Base-by-base conservation (phyloP, 345 rosid species). In the Isatis tinctoria region DNA sequence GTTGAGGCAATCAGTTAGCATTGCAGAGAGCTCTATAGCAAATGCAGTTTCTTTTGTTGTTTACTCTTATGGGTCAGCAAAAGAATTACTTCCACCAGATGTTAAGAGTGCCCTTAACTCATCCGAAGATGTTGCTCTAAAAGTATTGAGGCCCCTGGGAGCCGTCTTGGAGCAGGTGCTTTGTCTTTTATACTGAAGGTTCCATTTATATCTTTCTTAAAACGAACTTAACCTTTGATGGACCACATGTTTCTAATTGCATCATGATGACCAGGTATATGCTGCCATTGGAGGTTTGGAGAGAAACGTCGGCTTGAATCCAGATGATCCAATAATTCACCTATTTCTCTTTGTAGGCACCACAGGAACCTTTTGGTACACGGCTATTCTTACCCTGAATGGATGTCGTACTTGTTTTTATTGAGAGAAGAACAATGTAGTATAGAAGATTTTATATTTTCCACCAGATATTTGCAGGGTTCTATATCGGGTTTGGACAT, bases 381-480 rank as follows among this genome's bases (percentile, higher is more conserved):
- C 72, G 83, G 78, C 53, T 80, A 82, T 67, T 79, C 83, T 63
- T 64, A 69, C 78, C 71, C 70, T 78, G 28, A 40, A 61, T 60
- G 57, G 6, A 68, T 59, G 28, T 13, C 20, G 5, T 43, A 57
- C 36, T 69, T 51, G 32, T 27, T 22, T 76, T 41, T 36, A 30
- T 53, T 33, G 24, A 51, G 67, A 28, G 65, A 74, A 68, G 27
- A 75, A 49, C 61, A 33, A 48, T 81, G 76, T 53, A 40, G 77
- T 41, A 44, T 56, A 61, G 74, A 77, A 78, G 75, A 85, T 72
- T 82, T 87, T 87, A 85, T 79, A 80, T 81, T 62, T 79, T 70
- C 72, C 82, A 86, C 86, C 96, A 90, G 96, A 95, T 85, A 75
- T 77, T 80, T 90, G 86, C 94, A 92, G 99, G 99, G 86, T 60